Conservation (phyloP, 2,329 filamentous ascomycete genomes). For the Aspergillus sp. region DNA sequence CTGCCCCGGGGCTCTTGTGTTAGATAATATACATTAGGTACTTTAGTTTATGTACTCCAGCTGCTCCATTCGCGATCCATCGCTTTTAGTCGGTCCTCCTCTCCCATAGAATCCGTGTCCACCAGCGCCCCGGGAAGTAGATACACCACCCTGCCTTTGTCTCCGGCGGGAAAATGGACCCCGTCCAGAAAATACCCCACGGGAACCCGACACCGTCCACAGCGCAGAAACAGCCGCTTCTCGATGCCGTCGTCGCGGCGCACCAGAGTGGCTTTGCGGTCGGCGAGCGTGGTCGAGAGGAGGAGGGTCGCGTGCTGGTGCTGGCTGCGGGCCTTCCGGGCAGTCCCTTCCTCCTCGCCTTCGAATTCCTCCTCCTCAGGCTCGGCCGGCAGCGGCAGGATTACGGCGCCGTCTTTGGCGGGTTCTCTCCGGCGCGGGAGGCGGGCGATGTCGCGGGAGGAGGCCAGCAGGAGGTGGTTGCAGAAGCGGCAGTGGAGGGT, state of each 20-base stretch:
- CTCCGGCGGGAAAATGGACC: constrained; percentile 34
- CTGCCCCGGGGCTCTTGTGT: not conserved
- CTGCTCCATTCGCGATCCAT: constrained; percentile 27
- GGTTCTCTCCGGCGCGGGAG: constrained; percentile 45
- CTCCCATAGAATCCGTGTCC: constrained; percentile 47
- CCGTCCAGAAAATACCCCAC: constrained; percentile 55
- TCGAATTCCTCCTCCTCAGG: constrained; percentile 11
- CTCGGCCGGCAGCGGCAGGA: constrained; percentile 45
- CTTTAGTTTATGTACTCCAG: constrained; percentile 13
- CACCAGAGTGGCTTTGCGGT: constrained; percentile 43
- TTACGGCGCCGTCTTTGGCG: constrained; percentile 46
- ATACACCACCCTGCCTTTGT: constrained; percentile 45
- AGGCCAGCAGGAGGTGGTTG: constrained; percentile 54
- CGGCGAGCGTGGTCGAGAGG: constrained; percentile 40
- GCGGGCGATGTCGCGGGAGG: constrained; percentile 41
- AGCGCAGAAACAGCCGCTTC: constrained; percentile 51
- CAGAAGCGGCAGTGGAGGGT: constrained; percentile 56
- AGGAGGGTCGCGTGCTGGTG: constrained; percentile 40
- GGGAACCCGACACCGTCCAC: constrained; percentile 51
- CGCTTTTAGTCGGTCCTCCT: constrained; percentile 22
- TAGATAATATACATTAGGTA: constrained; percentile 2
- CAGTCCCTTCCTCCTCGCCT: constrained; percentile 2
- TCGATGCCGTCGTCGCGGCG: constrained; percentile 56
- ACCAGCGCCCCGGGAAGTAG: constrained; percentile 51
- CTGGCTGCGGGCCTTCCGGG: constrained; percentile 3